Percentiles rank a stretch among this genome's conserved stretches.
These are phyloP conservation scores for Metschnikowia amazonensis DNA, from an alignment of 805 yeast genomes.

Conservation along the genomic window DNA sequence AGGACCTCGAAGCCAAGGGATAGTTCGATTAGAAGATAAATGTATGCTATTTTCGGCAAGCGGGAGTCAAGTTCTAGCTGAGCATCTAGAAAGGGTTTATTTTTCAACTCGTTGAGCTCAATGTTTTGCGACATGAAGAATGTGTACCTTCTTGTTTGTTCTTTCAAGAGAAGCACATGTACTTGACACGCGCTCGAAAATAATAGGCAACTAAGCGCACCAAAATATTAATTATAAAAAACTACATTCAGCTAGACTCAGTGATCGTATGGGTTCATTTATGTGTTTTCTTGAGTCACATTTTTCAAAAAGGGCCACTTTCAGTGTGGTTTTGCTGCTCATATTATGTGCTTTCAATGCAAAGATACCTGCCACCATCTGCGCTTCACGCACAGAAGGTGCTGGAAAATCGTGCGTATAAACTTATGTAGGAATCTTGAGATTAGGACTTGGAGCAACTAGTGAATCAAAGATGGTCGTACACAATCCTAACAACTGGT, in stretches of 20 bases:
- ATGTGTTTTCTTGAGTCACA: neutral
- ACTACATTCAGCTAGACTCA: neutral
- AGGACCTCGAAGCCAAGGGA: constrained; percentile 26
- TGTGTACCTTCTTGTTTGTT: neutral
- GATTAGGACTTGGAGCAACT: neutral
- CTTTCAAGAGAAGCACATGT: neutral
- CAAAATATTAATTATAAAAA: neutral
- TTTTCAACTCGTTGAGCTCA: constrained; percentile 17
- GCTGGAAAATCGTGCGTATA: constrained; percentile 6
- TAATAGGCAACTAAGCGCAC: neutral
- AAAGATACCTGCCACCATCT: neutral
- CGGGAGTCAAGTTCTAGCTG: constrained; percentile 7
- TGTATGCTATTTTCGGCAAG: constrained; percentile 10
- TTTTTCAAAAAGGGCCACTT: neutral
- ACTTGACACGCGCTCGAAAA: constrained; percentile 2
- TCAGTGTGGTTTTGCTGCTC: neutral
- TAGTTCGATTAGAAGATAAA: constrained; percentile 26
- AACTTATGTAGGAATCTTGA: neutral
- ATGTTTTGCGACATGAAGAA: constrained; percentile 13
- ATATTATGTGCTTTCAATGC: neutral
- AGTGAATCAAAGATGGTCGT: constrained; percentile 48
- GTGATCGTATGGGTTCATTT: neutral
- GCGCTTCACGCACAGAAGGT: constrained; percentile 3
- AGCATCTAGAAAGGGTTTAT: constrained; percentile 16
- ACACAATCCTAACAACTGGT: constrained; percentile 69